A percentile compares a stretch with the other conserved stretches of the same genome.
Conservation (phyloP, 495 filamentous ascomycete species). For the Cenococcum geophilum region DNA sequence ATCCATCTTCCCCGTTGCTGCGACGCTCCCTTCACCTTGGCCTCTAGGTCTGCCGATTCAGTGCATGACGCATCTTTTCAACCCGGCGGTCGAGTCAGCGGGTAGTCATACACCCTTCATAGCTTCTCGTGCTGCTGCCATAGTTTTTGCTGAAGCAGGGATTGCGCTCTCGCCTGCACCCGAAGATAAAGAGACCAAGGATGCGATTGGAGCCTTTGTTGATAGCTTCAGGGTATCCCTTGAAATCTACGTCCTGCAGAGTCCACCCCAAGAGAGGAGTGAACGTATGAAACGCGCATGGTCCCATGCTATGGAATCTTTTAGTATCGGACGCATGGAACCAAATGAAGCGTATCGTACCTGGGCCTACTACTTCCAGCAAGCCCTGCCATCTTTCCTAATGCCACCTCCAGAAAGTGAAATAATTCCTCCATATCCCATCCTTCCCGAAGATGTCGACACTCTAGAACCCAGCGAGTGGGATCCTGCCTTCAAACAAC, state of each 20-base stretch:
- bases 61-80: slow-evolving; percentile 5
- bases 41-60: slow-evolving; percentile 25
- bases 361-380: not conserved
- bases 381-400: not conserved
- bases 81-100: not conserved
- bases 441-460: slow-evolving; percentile 8
- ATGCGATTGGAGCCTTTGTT: slow-evolving; percentile 19
- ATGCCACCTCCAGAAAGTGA: not conserved
- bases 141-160: slow-evolving; percentile 7
- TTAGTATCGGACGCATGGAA: slow-evolving; percentile 16
- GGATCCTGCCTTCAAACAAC: slow-evolving; percentile 7
- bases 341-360: slow-evolving; percentile 1
- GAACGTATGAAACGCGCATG: slow-evolving; percentile 10
- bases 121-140: slow-evolving; percentile 8
- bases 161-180: slow-evolving; percentile 2
- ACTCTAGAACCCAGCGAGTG: slow-evolving; percentile 12
- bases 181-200: slow-evolving; percentile 10
- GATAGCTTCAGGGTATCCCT: slow-evolving; percentile 21
- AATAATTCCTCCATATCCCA: slow-evolving; percentile 2
- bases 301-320: slow-evolving; percentile 7
- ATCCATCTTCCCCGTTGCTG: slow-evolving; percentile 4
- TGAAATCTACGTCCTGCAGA: slow-evolving; percentile 6
- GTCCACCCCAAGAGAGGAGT: slow-evolving; percentile 4
- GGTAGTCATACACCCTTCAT: slow-evolving; percentile 16
- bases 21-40: slow-evolving; percentile 13